Evolutionary conservation across 2,329 filamentous ascomycete species (phyloP), one percentile per base, ranked within the genome.

Genomic region (Byssochlamys sp.): DNA sequence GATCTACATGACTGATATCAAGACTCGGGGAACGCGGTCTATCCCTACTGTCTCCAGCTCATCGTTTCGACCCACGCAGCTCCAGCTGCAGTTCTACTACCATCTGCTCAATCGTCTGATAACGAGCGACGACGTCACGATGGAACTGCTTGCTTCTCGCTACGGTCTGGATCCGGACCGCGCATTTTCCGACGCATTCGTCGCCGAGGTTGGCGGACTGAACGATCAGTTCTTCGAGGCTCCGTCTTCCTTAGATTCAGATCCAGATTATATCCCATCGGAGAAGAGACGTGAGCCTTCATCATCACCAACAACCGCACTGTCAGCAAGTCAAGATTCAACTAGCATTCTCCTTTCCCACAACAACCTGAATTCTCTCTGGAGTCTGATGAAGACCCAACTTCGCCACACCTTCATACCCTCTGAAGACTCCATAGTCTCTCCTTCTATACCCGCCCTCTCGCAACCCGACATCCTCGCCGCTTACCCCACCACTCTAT

Each of bases 71-170:
- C 89, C 90, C 0, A 89, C 91, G 0, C 84, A 87, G 64, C 86
- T 96, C 59, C 94, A 99, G 69, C 78, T 97, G 0, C 91, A 95
- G 73, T 77, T 97, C 0, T 99, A 97, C 69, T 91, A 92, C 63
- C 85, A 86, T 27, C 84, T 97, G 55, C 78, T 99, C n/a, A 84
- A 85, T 9, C 81, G 85, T 2, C 84, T 97, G 65, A 58, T 67
- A 25, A 89, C 87, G 0, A 80, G 83, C 0, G 86, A 86, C 54
- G 80, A 81, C 6, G 79, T 96, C 0, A 83, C 90, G 57, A 89
- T 90, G 35, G 73, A 83, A 24, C 74, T 78, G 0, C 78, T 97
- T 0, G 85, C 92, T 58, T 70, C 78, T 5, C 85, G 91, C 0
- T 95, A 96, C 64, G 77, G 80, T 0, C 77, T 96, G 6, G 79